Evolutionary conservation across 495 filamentous ascomycete genomes (phyloP).

Genomic region (Pseudomonodictys pantanalensis): DNA sequence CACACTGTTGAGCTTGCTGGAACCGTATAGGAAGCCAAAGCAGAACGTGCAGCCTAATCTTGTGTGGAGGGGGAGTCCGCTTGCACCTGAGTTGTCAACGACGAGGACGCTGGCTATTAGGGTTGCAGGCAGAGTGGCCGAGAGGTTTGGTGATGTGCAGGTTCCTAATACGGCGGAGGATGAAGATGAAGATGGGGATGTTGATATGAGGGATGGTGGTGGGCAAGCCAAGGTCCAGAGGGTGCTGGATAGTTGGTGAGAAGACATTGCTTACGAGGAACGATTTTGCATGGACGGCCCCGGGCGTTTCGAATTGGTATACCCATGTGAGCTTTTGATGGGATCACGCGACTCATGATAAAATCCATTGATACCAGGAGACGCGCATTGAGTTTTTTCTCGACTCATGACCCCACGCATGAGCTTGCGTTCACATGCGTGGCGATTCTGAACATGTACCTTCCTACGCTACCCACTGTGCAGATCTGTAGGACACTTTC

Average conservation of each 20-base stretch:
- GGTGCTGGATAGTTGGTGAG: conserved; percentile 21
- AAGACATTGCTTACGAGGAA: too few relatives aligned
- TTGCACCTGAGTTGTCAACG: conserved; percentile 69
- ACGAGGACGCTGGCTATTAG: conserved; percentile 74
- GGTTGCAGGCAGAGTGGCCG: conserved; percentile 59
- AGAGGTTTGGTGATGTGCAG: conserved; percentile 42
- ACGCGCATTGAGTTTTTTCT: too few relatives aligned
- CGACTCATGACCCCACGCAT: too few relatives aligned
- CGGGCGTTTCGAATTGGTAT: background rate
- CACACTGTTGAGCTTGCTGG: conserved; percentile 56
- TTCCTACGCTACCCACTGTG: too few relatives aligned
- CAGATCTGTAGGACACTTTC: too few relatives aligned
- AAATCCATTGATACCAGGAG: too few relatives aligned
- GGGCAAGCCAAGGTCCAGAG: conserved; percentile 41
- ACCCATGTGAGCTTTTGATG: background rate
- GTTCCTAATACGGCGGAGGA: conserved; percentile 29
- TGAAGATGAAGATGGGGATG: conserved; percentile 31
- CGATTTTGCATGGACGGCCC: background rate
- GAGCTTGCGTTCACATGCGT: too few relatives aligned
- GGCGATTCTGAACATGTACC: too few relatives aligned
- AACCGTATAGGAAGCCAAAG: conserved; percentile 56
- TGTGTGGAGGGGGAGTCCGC: conserved; percentile 67
- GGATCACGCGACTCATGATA: too few relatives aligned
- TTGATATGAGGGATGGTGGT: conserved; percentile 41
- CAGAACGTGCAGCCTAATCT: conserved; percentile 72